A percentile compares a stretch with the other conserved stretches of the same genome.
These are phyloP conservation scores for Stramenopiles sp. DNA, from an alignment of 352 stramenopile genomes.

Conservation along the genomic window DNA sequence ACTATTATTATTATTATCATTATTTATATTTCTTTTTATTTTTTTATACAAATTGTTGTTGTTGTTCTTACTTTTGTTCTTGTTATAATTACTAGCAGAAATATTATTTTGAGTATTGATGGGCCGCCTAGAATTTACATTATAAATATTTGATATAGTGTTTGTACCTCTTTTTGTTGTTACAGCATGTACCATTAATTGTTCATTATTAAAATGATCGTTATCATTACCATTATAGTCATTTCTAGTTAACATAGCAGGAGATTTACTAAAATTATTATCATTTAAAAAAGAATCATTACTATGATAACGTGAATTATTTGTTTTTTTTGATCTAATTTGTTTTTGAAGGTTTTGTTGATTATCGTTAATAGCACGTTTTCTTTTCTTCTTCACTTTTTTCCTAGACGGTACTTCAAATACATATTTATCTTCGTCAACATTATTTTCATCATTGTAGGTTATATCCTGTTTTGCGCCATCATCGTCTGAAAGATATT, in stretches of 20 bases:
- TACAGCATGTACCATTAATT: too few relatives aligned
- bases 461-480: background rate
- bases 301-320: background rate
- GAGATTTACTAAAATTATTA: background rate
- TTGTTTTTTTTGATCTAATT: background rate
- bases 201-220: background rate
- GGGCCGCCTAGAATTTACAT: too few relatives aligned
- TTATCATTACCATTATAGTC: background rate
- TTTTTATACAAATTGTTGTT: too few relatives aligned
- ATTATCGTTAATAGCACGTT: background rate
- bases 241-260: background rate
- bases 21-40: background rate
- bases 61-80: too few relatives aligned
- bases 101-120: too few relatives aligned
- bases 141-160: too few relatives aligned
- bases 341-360: background rate
- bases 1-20: background rate
- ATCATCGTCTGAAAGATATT: background rate
- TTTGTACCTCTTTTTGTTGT: too few relatives aligned
- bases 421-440: background rate
- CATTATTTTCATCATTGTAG: background rate
- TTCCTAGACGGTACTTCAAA: background rate
- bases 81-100: too few relatives aligned
- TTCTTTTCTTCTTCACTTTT: background rate
- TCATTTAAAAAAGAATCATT: background rate